phyloP scores from a whole-genome alignment of 495 filamentous ascomycete species.

The Astrothelium macrocarpum region DNA sequence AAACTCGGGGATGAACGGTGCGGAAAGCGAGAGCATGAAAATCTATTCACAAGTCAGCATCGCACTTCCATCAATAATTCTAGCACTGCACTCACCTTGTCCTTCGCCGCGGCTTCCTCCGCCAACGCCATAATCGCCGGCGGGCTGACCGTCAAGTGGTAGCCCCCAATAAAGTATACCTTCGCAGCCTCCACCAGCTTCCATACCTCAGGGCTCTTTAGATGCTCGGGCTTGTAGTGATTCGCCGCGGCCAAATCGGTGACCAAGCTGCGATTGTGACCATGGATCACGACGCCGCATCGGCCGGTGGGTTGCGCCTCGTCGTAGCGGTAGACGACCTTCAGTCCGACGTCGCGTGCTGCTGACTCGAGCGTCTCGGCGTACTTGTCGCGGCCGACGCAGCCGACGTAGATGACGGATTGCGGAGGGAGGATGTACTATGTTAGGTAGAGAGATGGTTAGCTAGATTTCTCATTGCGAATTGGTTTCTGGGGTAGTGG shows the following conservation, averaged over 20 bases:
- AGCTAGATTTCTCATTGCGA: slow-evolving; percentile 1
- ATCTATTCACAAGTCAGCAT: slow-evolving; percentile 33
- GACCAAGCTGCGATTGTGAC: slow-evolving; percentile 83
- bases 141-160: slow-evolving; percentile 80
- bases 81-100: slow-evolving; percentile 51
- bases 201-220: slow-evolving; percentile 88
- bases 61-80: background rate
- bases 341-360: slow-evolving; percentile 69
- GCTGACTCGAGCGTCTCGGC: slow-evolving; percentile 74
- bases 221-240: slow-evolving; percentile 88
- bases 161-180: slow-evolving; percentile 88
- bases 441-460: slow-evolving; percentile 11
- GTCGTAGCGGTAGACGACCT: slow-evolving; percentile 88
- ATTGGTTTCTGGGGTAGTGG: no score
- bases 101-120: slow-evolving; percentile 74
- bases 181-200: slow-evolving; percentile 75
- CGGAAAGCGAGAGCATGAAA: slow-evolving; percentile 82
- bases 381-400: slow-evolving; percentile 85
- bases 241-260: slow-evolving; percentile 95
- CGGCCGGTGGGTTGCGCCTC: slow-evolving; percentile 73
- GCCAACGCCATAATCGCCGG: slow-evolving; percentile 80
- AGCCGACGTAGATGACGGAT: slow-evolving; percentile 84
- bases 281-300: slow-evolving; percentile 94
- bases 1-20: slow-evolving; percentile 92
- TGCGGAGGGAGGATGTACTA: slow-evolving; percentile 85